Evolutionary conservation across 1,284 basidiomycete genomes (phyloP).

Genomic region (Microstroma glucosiphilum): DNA sequence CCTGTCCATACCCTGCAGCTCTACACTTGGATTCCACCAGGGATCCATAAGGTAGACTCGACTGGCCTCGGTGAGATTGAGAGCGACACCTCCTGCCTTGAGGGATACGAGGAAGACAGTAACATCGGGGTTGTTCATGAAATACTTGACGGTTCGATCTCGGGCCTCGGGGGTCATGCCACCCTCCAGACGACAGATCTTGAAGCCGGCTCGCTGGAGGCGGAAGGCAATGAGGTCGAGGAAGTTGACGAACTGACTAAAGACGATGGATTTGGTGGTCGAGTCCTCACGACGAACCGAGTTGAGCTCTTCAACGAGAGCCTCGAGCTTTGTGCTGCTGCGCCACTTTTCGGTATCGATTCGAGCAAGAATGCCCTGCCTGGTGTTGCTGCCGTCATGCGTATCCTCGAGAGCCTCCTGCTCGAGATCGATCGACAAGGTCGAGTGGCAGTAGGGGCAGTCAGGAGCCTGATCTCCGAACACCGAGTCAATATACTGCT

Average conservation of each 20-base stretch:
- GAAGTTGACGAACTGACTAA: conserved; percentile 81
- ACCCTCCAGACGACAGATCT: conserved; percentile 91
- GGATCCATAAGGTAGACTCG: conserved; percentile 50
- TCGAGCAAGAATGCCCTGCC: conserved; percentile 88
- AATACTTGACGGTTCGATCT: conserved; percentile 88
- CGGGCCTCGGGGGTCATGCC: conserved; percentile 94
- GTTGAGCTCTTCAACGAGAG: conserved; percentile 84
- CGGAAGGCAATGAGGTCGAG: conserved; percentile 81
- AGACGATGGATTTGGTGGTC: conserved; percentile 94
- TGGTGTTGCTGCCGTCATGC: conserved; percentile 54
- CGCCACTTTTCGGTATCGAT: conserved; percentile 84
- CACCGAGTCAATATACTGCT: conserved; percentile 75
- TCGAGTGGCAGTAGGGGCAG: conserved; percentile 90
- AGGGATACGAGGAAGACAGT: conserved; percentile 90
- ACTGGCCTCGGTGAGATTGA: conserved; percentile 49
- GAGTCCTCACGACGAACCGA: conserved; percentile 75
- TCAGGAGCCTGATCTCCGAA: conserved; percentile 58
- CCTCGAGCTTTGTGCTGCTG: conserved; percentile 94
- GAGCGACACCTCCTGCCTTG: conserved; percentile 90
- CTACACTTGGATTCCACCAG: conserved; percentile 45
- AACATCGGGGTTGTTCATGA: conserved; percentile 88
- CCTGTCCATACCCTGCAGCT: conserved; percentile 21
- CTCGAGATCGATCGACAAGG: conserved; percentile 89
- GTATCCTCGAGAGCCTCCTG: conserved; percentile 79
- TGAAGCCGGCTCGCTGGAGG: conserved; percentile 74